Evolutionary conservation across 2,329 filamentous ascomycete species (phyloP).

Genomic region (Macrophomina phaseolina): DNA sequence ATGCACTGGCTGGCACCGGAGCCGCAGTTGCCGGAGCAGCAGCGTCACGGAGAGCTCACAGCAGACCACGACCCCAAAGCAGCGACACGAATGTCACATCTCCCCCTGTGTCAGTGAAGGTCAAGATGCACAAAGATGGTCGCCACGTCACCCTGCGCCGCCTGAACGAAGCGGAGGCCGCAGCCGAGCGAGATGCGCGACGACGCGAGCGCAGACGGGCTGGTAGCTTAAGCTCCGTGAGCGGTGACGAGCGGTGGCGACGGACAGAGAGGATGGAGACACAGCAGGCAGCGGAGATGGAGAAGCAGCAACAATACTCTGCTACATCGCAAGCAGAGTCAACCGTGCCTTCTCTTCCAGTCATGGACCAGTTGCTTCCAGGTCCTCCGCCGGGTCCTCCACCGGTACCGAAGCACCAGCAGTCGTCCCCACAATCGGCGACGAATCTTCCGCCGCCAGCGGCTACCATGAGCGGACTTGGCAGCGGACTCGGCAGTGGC

Average conservation of each 20-base stretch:
- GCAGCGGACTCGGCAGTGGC: constrained; percentile 41
- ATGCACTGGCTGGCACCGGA: constrained; percentile 22
- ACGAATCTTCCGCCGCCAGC: constrained; percentile 3
- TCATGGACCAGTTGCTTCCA: constrained; percentile 31
- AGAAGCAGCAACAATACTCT: constrained; percentile 33
- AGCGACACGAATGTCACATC: constrained; percentile 55
- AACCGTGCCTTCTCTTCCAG: constrained; percentile 29
- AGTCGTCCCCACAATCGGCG: constrained; percentile 19
- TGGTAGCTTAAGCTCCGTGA: constrained; percentile 48
- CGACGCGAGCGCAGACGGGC: constrained; percentile 51
- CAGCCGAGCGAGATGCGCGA: constrained; percentile 62
- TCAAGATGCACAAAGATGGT: constrained; percentile 69
- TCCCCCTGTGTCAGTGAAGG: constrained; percentile 67
- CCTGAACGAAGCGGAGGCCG: constrained; percentile 67
- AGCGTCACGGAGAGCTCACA: constrained; percentile 37
- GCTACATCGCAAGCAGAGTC: constrained; percentile 28
- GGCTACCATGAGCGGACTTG: constrained; percentile 26
- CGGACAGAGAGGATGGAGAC: constrained; percentile 44
- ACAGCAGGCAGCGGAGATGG: constrained; percentile 24
- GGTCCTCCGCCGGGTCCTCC: constrained; percentile 38
- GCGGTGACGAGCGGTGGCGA: constrained; percentile 47
- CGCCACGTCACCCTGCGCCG: constrained; percentile 67
- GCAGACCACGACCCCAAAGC: constrained; percentile 38
- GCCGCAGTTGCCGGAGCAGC: constrained; percentile 33
- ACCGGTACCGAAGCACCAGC: constrained; percentile 29